Base-by-base conservation (phyloP, 2,329 filamentous ascomycete species). In the Colletotrichum liaoningense region DNA sequence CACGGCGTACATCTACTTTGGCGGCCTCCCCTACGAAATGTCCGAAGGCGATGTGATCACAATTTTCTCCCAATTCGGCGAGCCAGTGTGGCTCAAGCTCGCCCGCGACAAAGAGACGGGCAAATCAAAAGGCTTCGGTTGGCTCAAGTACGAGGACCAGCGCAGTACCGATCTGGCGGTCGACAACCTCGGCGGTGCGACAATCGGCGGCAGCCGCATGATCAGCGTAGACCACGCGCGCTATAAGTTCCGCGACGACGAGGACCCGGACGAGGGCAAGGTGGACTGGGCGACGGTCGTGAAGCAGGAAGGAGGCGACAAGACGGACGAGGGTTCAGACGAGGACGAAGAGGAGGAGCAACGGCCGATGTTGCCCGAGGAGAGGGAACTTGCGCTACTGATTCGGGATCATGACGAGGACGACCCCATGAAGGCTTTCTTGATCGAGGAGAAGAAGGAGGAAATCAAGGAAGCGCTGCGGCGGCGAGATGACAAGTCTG, bases 111-210 rank as follows among this genome's bases (percentile, higher is more conserved):
- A 97, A 81, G 97, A 98, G 81, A 97, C 95, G 0, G 97, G 97
- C 74, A 98, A 98, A 84, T 97, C 94, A 74, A 93, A 93, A 77
- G 97, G 97, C 0, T 99, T 98, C 80, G 95, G 93, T 3, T 99
- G 97, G 88, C 88, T 99, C 72, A 99, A 99, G 81, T 99, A 98
- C 83, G 97, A 99, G 82, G 96, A 99, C 83, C 97, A 99, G 86
- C 90, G 96, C 77, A 98, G 95, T 84, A 97, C 94, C 75, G 96
- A 98, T 83, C 86, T 99, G 55, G 97, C 97, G 0, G 97, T 99
- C 11, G 97, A 99, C 84, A 99, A 99, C 81, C 86, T 99, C 5
- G 94, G 95, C 52, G 97, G 97, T 38, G 93, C 95, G 9, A 93
- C 92, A 35, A 92, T 99, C 22, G 87, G 94, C 80, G 95, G 95